phyloP scores from a whole-genome alignment of 306 rosid genomes.

The Pachyrhizus erosus region DNA sequence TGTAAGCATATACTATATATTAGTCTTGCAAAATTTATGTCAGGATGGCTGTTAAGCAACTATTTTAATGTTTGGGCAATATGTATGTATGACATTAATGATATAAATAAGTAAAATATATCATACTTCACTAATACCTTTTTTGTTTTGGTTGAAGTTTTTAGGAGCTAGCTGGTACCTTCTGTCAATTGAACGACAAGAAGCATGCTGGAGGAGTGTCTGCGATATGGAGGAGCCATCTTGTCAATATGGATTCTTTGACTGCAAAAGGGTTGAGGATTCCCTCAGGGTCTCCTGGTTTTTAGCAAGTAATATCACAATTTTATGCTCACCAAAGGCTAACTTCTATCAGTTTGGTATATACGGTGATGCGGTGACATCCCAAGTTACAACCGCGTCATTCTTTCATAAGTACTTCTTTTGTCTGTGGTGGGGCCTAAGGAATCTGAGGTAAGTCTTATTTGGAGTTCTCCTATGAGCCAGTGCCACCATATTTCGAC shows the following conservation, averaged over 20 bases:
- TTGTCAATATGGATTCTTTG: conserved; percentile 67
- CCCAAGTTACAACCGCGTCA: conserved; percentile 63
- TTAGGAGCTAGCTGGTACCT: conserved; percentile 97
- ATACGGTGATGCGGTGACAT: conserved; percentile 76
- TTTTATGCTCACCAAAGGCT: conserved; percentile 60
- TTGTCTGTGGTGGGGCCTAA: conserved; percentile 68
- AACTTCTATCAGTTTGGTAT: conserved; percentile 72
- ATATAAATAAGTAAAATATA: not conserved
- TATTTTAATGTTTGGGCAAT: not conserved
- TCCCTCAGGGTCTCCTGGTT: conserved; percentile 67
- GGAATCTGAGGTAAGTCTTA: conserved; percentile 75
- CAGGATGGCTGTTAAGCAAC: not conserved
- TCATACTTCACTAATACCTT: conserved; percentile 5
- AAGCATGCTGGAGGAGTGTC: conserved; percentile 85
- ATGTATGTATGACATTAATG: not conserved
- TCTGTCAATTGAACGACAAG: conserved; percentile 82
- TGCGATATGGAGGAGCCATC: conserved; percentile 53
- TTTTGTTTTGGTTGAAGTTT: conserved; percentile 52
- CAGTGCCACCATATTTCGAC: not conserved
- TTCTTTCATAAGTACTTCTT: conserved; percentile 82
- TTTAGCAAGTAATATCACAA: conserved; percentile 62
- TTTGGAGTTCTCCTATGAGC: conserved; percentile 1
- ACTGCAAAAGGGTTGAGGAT: conserved; percentile 57
- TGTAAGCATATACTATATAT: not conserved
- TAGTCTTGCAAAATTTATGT: conserved; percentile 14